Percentiles rank a stretch among this genome's conserved stretches.
phyloP scores from a whole-genome alignment of 306 rosid species.

The Pueraria montana region DNA sequence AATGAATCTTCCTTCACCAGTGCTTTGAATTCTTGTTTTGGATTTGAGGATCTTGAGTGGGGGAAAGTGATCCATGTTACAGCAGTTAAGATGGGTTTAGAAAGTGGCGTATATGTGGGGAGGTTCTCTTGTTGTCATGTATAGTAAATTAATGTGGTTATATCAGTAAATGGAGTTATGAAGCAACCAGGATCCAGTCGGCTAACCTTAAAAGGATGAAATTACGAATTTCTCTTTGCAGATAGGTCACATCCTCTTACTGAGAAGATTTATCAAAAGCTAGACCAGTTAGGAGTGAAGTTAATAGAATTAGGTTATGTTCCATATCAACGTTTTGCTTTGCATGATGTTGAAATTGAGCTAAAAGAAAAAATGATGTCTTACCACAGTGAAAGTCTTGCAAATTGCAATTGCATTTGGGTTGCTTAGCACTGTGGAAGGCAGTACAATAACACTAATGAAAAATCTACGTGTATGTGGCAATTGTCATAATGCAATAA shows the following conservation, averaged over 20 bases:
- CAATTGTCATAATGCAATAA: slow-evolving; percentile 64
- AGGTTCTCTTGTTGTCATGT: slow-evolving; percentile 80
- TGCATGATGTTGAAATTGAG: slow-evolving; percentile 79
- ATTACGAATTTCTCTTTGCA: slow-evolving; percentile 70
- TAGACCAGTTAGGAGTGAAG: slow-evolving; percentile 74
- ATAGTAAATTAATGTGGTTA: slow-evolving; percentile 82
- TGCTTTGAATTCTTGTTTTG: slow-evolving; percentile 85
- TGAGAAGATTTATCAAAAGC: slow-evolving; percentile 59
- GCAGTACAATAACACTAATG: slow-evolving; percentile 63
- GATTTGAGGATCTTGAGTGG: slow-evolving; percentile 78
- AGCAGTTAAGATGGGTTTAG: slow-evolving; percentile 71
- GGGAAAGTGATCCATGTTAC: slow-evolving; percentile 68
- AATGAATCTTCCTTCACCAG: slow-evolving; percentile 89
- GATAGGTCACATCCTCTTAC: slow-evolving; percentile 72
- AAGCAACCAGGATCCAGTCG: slow-evolving; percentile 91
- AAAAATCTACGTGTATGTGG: slow-evolving; percentile 65
- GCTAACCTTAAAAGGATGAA: slow-evolving; percentile 66
- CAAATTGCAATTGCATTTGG: slow-evolving; percentile 78
- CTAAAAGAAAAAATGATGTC: slow-evolving; percentile 76
- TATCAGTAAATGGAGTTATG: slow-evolving; percentile 60
- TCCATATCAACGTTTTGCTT: slow-evolving; percentile 70
- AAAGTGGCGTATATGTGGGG: slow-evolving; percentile 68
- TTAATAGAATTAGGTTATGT: slow-evolving; percentile 78
- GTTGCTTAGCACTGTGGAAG: slow-evolving; percentile 72
- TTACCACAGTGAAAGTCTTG: slow-evolving; percentile 82